Conservation (phyloP, 768 basidiomycete genomes). For the Hericium coralloides region DNA sequence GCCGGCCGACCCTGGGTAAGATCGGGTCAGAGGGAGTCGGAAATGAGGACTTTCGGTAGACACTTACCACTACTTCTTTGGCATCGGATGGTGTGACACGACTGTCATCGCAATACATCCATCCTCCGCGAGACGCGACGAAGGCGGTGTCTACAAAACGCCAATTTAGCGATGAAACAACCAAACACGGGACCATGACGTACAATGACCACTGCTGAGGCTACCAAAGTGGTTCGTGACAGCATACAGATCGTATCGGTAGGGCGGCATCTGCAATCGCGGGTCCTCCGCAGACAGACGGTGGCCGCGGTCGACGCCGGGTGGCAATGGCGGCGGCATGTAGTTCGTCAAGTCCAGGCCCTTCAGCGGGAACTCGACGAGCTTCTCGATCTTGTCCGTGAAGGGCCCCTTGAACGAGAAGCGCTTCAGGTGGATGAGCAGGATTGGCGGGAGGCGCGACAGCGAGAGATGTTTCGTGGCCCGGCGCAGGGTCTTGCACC, state of each 20-base stretch:
- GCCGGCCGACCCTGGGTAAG: conserved; percentile 47
- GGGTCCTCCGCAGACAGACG: conserved; percentile 55
- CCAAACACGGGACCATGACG: conserved; percentile 23
- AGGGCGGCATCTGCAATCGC: conserved; percentile 76
- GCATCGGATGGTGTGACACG: conserved; percentile 65
- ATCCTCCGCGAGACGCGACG: conserved; percentile 77
- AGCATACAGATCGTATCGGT: conserved; percentile 87
- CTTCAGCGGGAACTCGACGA: conserved; percentile 78
- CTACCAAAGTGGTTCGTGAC: conserved; percentile 97
- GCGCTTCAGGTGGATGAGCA: conserved; percentile 87
- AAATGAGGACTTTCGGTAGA: conserved; percentile 3
- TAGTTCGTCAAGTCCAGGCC: conserved; percentile 63
- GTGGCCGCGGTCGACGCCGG: conserved; percentile 42
- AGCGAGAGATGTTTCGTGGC: conserved; percentile 85
- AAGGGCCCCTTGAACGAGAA: conserved; percentile 88
- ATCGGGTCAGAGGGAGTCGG: conserved; percentile 16
- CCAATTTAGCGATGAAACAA: conserved; percentile 1
- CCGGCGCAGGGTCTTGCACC: conserved; percentile 81
- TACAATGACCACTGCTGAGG: conserved; percentile 92
- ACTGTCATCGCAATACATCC: conserved; percentile 94
- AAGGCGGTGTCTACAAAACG: conserved; percentile 75
- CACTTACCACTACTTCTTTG: conserved; percentile 76
- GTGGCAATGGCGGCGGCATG: conserved; percentile 74
- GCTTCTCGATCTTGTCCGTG: conserved; percentile 94
- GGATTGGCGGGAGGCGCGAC: conserved; percentile 86